Percentiles rank a stretch among this genome's conserved stretches.
Conservation (phyloP, 345 rosid genomes). For the Alliaria petiolata region DNA sequence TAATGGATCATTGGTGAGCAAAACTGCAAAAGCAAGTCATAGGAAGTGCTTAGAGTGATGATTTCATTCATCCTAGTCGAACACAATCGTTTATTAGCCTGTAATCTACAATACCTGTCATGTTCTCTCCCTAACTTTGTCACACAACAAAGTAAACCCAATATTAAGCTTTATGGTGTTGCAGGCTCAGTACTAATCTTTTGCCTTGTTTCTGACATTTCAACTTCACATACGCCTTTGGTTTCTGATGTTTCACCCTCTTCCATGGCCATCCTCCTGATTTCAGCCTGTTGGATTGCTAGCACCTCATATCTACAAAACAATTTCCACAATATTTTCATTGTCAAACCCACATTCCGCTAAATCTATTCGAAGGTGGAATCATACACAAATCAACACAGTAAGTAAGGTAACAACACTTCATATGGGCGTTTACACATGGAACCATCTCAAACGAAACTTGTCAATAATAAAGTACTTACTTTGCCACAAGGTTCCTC, state of each 20-base stretch:
- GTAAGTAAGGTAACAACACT: neutral
- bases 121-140: neutral
- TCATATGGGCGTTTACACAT: neutral
- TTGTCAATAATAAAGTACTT: slow-evolving; percentile 14
- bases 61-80: neutral
- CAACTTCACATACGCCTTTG: slow-evolving; percentile 27
- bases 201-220: slow-evolving; percentile 36
- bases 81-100: neutral
- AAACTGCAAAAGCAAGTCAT: slow-evolving; percentile 9
- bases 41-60: neutral
- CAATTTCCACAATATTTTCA: neutral
- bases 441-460: neutral
- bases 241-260: neutral
- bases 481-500: slow-evolving; percentile 63
- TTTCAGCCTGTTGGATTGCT: slow-evolving; percentile 32
- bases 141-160: neutral
- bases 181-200: neutral
- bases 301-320: slow-evolving; percentile 27
- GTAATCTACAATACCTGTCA: neutral
- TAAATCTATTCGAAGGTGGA: neutral
- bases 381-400: neutral
- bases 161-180: slow-evolving; percentile 15
- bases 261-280: slow-evolving; percentile 21
- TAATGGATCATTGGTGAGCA: neutral
- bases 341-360: neutral